Evolutionary conservation across 2,329 filamentous ascomycete genomes (phyloP).

Genomic region (Stagonosporopsis chrysanthemi): DNA sequence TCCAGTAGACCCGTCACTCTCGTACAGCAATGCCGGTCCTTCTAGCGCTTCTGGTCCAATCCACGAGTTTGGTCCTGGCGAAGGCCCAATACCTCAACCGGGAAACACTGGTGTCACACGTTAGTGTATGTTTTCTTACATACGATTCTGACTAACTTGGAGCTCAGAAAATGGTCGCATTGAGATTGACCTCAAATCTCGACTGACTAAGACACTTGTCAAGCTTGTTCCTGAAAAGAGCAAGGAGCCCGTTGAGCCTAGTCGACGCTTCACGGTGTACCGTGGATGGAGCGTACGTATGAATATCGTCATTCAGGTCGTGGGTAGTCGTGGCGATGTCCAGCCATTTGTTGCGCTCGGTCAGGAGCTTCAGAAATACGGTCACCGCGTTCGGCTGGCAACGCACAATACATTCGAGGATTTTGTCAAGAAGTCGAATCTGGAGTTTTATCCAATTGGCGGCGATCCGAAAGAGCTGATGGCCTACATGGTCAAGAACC

Average conservation of each 20-base stretch:
- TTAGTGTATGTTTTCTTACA: background rate
- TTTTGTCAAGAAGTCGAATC: slow-evolving; percentile 24
- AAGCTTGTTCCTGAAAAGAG: slow-evolving; percentile 28
- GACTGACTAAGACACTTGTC: slow-evolving; percentile 27
- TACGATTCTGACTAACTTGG: background rate
- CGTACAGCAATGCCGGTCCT: background rate
- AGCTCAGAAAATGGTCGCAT: slow-evolving; percentile 34
- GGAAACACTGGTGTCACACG: slow-evolving; percentile 25
- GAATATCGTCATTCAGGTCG: slow-evolving; percentile 64
- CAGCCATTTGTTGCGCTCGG: slow-evolving; percentile 68
- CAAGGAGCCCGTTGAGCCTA: slow-evolving; percentile 8
- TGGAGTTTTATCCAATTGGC: slow-evolving; percentile 48
- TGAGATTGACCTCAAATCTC: slow-evolving; percentile 36
- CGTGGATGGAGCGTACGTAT: slow-evolving; percentile 31
- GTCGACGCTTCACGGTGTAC: slow-evolving; percentile 13
- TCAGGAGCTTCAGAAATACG: slow-evolving; percentile 51
- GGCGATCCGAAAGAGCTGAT: slow-evolving; percentile 52
- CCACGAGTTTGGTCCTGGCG: slow-evolving; percentile 1
- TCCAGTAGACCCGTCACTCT: background rate
- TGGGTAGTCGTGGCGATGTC: slow-evolving; percentile 62
- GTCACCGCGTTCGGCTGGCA: slow-evolving; percentile 37
- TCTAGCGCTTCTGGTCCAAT: background rate
- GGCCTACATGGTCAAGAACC: slow-evolving; percentile 60
- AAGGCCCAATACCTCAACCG: slow-evolving; percentile 15
- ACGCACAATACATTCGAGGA: slow-evolving; percentile 29